phyloP scores from a whole-genome alignment of 78 protist species.

The Anaeramoeba flamelloides region DNA sequence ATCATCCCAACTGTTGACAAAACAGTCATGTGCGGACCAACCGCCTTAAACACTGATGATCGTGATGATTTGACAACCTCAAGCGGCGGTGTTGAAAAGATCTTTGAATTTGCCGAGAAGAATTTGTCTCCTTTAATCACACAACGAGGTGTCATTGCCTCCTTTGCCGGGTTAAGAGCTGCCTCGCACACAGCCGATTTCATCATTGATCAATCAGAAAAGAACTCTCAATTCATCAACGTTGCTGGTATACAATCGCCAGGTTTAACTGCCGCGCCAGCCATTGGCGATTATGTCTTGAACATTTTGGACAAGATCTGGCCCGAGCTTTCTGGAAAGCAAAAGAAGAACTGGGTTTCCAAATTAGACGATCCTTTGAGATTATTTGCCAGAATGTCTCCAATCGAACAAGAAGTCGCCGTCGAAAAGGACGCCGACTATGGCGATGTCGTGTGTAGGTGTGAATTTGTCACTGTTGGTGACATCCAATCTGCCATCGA shows the following conservation, averaged over 20 bases:
- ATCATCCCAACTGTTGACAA: neutral
- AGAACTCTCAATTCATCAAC: neutral
- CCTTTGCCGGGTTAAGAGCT: neutral
- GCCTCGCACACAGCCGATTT: neutral
- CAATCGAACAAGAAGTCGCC: neutral
- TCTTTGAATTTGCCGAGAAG: neutral
- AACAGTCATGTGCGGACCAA: neutral
- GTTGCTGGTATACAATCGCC: neutral
- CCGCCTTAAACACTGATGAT: neutral
- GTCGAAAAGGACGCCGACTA: neutral
- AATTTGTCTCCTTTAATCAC: neutral
- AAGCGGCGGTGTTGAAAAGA: neutral
- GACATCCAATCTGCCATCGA: conserved; percentile 1
- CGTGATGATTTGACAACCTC: neutral
- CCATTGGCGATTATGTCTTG: neutral
- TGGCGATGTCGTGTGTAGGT: neutral
- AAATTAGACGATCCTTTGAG: neutral
- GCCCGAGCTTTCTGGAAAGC: neutral
- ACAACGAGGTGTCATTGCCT: neutral
- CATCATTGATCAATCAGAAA: conserved; percentile 1
- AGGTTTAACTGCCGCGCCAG: neutral
- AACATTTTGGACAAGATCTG: neutral
- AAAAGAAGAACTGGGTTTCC: neutral
- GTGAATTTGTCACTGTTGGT: neutral
- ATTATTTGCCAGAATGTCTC: neutral